Conservation (phyloP, 2,329 filamentous ascomycete species). For the Lasiodiplodia theobromae region DNA sequence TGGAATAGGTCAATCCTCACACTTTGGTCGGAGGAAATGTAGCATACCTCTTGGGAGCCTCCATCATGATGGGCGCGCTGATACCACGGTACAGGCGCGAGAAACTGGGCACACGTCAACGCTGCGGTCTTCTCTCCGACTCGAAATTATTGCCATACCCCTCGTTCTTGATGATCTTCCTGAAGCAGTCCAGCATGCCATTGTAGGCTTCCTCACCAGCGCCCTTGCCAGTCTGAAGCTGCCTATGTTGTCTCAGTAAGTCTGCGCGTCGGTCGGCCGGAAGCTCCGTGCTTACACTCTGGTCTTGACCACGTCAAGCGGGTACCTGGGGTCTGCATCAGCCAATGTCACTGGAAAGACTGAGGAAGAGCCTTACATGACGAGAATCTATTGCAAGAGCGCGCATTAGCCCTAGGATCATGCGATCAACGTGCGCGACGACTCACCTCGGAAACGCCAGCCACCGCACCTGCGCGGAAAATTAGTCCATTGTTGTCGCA, state of each 20-base stretch:
- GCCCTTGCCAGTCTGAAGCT: slow-evolving; percentile 80
- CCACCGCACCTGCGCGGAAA: slow-evolving; percentile 75
- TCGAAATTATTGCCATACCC: slow-evolving; percentile 65
- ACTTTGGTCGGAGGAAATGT: background rate
- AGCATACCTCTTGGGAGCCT: slow-evolving; percentile 78
- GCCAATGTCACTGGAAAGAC: slow-evolving; percentile 20
- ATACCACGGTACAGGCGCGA: slow-evolving; percentile 96
- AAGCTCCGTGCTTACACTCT: slow-evolving; percentile 73
- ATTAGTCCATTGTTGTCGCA: slow-evolving; percentile 43
- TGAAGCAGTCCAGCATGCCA: slow-evolving; percentile 98
- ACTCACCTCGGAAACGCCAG: slow-evolving; percentile 94
- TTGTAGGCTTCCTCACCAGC: slow-evolving; percentile 85
- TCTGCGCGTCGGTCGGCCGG: slow-evolving; percentile 6
- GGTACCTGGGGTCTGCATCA: slow-evolving; percentile 73
- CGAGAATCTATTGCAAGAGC: slow-evolving; percentile 70
- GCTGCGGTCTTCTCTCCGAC: background rate
- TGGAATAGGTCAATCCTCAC: slow-evolving; percentile 37
- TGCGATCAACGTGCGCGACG: slow-evolving; percentile 10
- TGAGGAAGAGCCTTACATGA: slow-evolving; percentile 69
- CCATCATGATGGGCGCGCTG: slow-evolving; percentile 95
- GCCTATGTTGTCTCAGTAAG: slow-evolving; percentile 61
- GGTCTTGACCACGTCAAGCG: slow-evolving; percentile 97
- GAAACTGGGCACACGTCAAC: slow-evolving; percentile 60
- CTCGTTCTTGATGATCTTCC: slow-evolving; percentile 95
- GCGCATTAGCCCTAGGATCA: slow-evolving; percentile 37